These are phyloP conservation scores for Schizophyllum commune DNA, from an alignment of 1,284 basidiomycete species.

Conservation along the genomic window DNA sequence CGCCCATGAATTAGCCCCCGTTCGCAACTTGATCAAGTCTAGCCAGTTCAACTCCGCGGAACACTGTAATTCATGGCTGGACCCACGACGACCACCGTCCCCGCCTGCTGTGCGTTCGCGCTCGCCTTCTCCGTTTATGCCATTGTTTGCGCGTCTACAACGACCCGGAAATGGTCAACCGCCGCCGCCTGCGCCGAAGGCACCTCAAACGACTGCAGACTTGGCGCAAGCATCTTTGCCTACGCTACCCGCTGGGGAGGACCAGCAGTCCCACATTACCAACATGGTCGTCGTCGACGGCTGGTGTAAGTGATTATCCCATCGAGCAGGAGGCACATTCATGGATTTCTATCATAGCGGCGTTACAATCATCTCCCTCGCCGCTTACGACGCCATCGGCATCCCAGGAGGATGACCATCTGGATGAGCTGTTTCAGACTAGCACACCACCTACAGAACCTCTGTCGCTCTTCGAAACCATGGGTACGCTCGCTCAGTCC, in stretches of 20 bases:
- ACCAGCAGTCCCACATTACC: constrained; percentile 32
- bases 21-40: not conserved
- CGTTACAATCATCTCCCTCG: constrained; percentile 21
- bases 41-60: not conserved
- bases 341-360: constrained; percentile 13
- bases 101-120: not conserved
- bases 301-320: constrained; percentile 37
- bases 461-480: not conserved
- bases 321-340: not conserved
- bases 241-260: constrained; percentile 24
- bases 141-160: constrained; percentile 38
- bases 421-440: constrained; percentile 35
- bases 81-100: not conserved
- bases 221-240: constrained; percentile 19
- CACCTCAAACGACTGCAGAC: constrained; percentile 19
- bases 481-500: not conserved
- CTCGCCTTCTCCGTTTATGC: constrained; percentile 20
- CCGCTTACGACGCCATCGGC: constrained; percentile 16
- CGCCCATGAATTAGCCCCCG: not conserved
- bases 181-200: constrained; percentile 1
- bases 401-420: constrained; percentile 31
- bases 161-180: constrained; percentile 13
- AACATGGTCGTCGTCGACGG: constrained; percentile 51
- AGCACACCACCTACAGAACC: not conserved
- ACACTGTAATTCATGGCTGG: constrained; percentile 1